Evolutionary conservation across 345 rosid species (phyloP).

Genomic region (Melastoma malabathricum): DNA sequence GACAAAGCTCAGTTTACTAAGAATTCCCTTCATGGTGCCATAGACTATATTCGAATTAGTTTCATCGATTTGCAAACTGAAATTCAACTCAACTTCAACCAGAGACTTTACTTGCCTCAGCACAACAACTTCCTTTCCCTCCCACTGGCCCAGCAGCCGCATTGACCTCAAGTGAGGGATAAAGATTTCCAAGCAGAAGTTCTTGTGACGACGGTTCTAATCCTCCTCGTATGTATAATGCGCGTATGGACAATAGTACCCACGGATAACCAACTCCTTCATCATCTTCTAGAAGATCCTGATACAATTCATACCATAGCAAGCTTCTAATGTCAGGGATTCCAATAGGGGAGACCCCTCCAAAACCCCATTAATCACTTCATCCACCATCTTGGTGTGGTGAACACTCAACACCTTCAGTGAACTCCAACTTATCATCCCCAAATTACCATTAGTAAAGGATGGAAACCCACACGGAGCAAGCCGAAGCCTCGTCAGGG

Average conservation of each 20-base stretch:
- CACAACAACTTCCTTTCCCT: too few species aligned
- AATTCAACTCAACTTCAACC: not conserved
- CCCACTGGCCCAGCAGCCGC: too few species aligned
- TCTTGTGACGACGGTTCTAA: too few species aligned
- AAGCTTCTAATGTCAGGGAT: too few species aligned
- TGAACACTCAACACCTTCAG: not conserved
- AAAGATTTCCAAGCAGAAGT: too few species aligned
- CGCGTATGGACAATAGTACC: too few species aligned
- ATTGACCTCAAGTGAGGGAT: too few species aligned
- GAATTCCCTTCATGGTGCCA: not conserved
- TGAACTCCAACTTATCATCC: not conserved
- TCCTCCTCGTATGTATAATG: too few species aligned
- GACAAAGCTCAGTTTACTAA: not conserved
- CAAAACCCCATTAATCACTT: not conserved
- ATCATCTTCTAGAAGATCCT: too few species aligned
- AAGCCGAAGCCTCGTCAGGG: not conserved
- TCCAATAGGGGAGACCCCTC: not conserved
- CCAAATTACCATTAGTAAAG: too few species aligned
- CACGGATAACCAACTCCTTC: too few species aligned
- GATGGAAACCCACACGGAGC: not conserved
- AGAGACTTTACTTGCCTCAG: not conserved
- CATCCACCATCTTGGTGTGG: not conserved
- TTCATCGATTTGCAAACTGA: rapidly evolving
- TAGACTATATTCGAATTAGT: not conserved
- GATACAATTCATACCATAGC: too few species aligned